Evolutionary conservation across 2,329 filamentous ascomycete genomes (phyloP).

Genomic region (Penicillium verrucosum): DNA sequence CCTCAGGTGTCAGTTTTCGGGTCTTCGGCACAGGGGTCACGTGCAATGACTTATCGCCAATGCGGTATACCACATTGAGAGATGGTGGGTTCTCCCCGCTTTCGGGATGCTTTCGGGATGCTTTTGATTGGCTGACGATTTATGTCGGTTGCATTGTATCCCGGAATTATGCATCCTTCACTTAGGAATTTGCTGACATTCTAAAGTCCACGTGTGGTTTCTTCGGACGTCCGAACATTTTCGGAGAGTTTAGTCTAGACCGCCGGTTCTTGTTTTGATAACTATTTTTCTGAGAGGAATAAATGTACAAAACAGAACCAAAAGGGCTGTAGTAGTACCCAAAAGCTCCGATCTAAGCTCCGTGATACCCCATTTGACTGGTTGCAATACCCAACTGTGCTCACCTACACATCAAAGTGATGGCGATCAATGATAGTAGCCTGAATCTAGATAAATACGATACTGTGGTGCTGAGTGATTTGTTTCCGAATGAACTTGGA

Average conservation of each 20-base stretch:
- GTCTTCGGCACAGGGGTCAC: constrained; percentile 3
- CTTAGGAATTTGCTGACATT: neutral
- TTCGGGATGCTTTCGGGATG: neutral
- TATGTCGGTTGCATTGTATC: neutral
- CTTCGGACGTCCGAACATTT: neutral
- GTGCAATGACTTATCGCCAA: neutral
- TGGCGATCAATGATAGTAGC: neutral
- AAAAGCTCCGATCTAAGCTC: neutral
- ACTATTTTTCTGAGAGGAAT: neutral
- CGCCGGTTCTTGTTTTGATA: neutral
- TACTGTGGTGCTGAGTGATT: neutral
- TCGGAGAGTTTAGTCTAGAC: neutral
- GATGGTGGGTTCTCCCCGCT: neutral
- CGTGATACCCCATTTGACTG: neutral
- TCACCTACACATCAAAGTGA: neutral
- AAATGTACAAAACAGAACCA: neutral
- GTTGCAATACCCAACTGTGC: neutral
- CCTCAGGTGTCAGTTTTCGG: constrained; percentile 2
- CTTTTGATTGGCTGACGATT: neutral
- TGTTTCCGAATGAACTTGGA: neutral
- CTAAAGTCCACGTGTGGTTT: too few relatives aligned
- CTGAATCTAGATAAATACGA: constrained; percentile 17
- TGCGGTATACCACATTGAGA: neutral
- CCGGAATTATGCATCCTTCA: neutral
- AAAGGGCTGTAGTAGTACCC: neutral